phyloP scores from a whole-genome alignment of 2,329 filamentous ascomycete species.

The Colletotrichum spaethianum region DNA sequence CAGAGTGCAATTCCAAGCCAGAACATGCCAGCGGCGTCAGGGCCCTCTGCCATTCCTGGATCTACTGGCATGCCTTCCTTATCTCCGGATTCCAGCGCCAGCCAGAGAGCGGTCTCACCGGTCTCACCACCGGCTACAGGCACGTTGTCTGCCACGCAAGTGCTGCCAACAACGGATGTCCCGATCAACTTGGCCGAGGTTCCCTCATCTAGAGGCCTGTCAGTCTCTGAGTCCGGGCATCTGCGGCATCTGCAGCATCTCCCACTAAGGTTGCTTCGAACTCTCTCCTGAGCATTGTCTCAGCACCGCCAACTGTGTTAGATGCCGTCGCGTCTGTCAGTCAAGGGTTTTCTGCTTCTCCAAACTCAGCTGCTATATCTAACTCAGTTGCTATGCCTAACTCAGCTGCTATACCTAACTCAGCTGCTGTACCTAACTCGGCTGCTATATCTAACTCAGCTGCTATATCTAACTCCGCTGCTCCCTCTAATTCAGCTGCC shows the following conservation, averaged over 20 bases:
- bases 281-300: not conserved
- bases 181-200: not conserved
- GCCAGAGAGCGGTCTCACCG: not conserved
- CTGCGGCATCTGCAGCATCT: not conserved
- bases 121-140: not conserved
- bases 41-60: not conserved
- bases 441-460: not conserved
- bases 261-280: not conserved
- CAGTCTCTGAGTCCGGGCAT: not conserved
- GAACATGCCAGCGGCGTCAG: not conserved
- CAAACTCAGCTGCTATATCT: not conserved
- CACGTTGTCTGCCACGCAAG: not conserved
- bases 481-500: slow-evolving; percentile 23
- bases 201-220: not conserved
- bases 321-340: not conserved
- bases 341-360: not conserved
- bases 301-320: not conserved
- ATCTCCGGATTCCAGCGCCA: not conserved
- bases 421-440: not conserved
- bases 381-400: not conserved
- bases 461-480: not conserved
- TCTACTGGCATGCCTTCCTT: not conserved
- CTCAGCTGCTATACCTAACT: not conserved
- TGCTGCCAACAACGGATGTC: not conserved
- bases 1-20: not conserved